A percentile compares a stretch with the other conserved stretches of the same genome.
These are phyloP conservation scores for Tetracentron sinense DNA, from an alignment of 164 flowering plant species.

Conservation along the genomic window DNA sequence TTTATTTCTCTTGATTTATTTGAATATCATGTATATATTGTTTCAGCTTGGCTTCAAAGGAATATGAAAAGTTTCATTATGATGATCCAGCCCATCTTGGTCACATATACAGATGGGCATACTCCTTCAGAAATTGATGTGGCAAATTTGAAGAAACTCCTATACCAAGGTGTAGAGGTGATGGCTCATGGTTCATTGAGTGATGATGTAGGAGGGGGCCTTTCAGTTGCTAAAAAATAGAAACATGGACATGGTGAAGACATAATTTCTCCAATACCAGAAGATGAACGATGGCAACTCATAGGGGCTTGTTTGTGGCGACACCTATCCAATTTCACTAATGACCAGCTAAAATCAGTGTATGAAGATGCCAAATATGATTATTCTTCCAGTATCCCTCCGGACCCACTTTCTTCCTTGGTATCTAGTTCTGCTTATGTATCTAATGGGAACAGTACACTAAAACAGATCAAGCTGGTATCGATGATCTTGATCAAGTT, in stretches of 20 bases:
- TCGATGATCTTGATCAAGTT: conserved; percentile 30
- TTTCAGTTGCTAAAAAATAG: conserved; percentile 15
- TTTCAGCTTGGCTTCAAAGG: conserved; percentile 60
- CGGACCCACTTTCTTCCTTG: conserved; percentile 18
- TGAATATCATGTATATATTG: conserved; percentile 45
- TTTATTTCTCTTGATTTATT: conserved; percentile 42
- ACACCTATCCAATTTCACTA: conserved; percentile 42
- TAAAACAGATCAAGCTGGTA: conserved; percentile 22
- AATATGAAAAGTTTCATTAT: conserved; percentile 43
- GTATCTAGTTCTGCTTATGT: conserved; percentile 20
- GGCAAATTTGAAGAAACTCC: conserved; percentile 33
- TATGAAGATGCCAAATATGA: conserved; percentile 24
- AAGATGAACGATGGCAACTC: conserved; percentile 64
- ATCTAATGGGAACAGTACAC: conserved; percentile 20
- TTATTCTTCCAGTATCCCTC: conserved; percentile 11
- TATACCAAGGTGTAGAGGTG: conserved; percentile 27
- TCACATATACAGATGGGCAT: conserved; percentile 21
- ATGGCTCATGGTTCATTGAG: conserved; percentile 14
- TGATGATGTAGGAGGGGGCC: conserved; percentile 17
- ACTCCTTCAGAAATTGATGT: conserved; percentile 39
- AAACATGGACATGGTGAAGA: conserved; percentile 29
- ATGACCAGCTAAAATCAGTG: conserved; percentile 30
- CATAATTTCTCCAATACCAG: conserved; percentile 31
- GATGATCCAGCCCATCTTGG: conserved; percentile 46
- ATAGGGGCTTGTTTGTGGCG: conserved; percentile 62